Percentiles rank a stretch among this genome's conserved stretches.
phyloP scores from a whole-genome alignment of 805 yeast genomes.

The Ogataea salicorniae region DNA sequence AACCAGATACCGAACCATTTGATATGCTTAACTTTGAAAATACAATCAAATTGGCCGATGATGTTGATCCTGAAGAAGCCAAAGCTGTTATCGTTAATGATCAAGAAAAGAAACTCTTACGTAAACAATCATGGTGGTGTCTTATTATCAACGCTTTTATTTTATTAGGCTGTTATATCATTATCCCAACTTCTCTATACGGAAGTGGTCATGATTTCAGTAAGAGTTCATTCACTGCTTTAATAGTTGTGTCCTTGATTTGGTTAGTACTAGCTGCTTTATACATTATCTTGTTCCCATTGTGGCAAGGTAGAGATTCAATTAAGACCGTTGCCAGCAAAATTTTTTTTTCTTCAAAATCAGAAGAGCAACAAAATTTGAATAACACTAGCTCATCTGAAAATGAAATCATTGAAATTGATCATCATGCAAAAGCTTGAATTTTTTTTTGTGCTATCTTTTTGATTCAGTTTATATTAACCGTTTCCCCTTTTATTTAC shows the following conservation, averaged over 20 bases:
- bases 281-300: slow-evolving; percentile 34
- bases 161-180: slow-evolving; percentile 27
- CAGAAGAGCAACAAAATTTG: no score
- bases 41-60: slow-evolving; percentile 30
- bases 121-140: slow-evolving; percentile 37
- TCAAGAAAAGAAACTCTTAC: slow-evolving; percentile 20
- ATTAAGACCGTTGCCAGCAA: not conserved
- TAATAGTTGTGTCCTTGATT: slow-evolving; percentile 34
- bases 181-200: slow-evolving; percentile 30
- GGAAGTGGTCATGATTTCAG: slow-evolving; percentile 33
- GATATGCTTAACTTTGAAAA: slow-evolving; percentile 18
- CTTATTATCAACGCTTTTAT: slow-evolving; percentile 33
- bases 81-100: slow-evolving; percentile 21
- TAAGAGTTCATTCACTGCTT: slow-evolving; percentile 32
- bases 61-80: slow-evolving; percentile 30
- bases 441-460: no score
- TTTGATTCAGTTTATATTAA: no score
- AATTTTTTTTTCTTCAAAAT: not conserved
- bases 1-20: slow-evolving; percentile 29
- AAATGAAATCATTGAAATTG: no score
- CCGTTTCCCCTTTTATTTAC: no score
- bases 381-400: no score
- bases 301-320: slow-evolving; percentile 30
- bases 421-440: no score
- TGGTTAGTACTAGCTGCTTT: slow-evolving; percentile 33